Evolutionary conservation across 2,329 filamentous ascomycete genomes (phyloP).

Genomic region (Hortaea werneckii): DNA sequence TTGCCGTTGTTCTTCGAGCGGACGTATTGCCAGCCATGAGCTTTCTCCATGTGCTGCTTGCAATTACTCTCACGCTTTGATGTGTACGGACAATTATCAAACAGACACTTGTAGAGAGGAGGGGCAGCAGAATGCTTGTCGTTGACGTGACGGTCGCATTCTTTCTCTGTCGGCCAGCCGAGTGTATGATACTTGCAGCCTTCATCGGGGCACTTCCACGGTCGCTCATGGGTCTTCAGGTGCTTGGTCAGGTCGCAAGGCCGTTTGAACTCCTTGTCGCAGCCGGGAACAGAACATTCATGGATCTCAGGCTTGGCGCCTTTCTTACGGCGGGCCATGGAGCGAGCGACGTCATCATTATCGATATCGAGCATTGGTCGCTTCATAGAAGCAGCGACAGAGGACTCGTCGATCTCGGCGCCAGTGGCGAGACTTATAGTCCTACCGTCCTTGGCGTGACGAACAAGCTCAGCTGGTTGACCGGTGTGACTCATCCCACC

Average conservation of each 20-base stretch:
- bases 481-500: constrained; percentile 76
- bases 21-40: constrained; percentile 80
- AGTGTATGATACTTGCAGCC: constrained; percentile 83
- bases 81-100: constrained; percentile 76
- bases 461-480: constrained; percentile 72
- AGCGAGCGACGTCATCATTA: constrained; percentile 73
- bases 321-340: constrained; percentile 94
- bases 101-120: constrained; percentile 73
- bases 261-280: constrained; percentile 87
- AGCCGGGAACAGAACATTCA: constrained; percentile 60
- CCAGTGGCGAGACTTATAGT: constrained; percentile 58
- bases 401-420: constrained; percentile 41
- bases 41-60: constrained; percentile 98
- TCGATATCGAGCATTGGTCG: constrained; percentile 45
- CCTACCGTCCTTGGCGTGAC: constrained; percentile 63
- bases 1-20: constrained; percentile 88
- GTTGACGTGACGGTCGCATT: constrained; percentile 89
- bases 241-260: constrained; percentile 98
- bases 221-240: constrained; percentile 92
- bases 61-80: constrained; percentile 95
- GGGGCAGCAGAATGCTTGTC: constrained; percentile 84
- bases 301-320: constrained; percentile 48
- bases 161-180: constrained; percentile 96
- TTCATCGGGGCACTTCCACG: constrained; percentile 78
- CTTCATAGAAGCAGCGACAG: constrained; percentile 44